phyloP scores from a whole-genome alignment of 805 yeast species.

The Starmera pachycereana region DNA sequence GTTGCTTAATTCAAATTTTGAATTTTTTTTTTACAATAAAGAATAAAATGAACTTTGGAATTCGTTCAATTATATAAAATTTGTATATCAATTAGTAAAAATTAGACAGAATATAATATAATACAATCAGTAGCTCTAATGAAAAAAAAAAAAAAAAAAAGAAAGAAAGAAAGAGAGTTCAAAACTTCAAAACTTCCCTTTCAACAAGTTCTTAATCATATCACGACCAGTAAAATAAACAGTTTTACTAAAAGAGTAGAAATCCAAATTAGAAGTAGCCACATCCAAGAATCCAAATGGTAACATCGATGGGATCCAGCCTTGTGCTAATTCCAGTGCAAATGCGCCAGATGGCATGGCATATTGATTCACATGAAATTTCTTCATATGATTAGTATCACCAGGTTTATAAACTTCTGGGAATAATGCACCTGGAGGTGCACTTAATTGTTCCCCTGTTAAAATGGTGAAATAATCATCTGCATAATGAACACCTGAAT shows the following conservation, averaged over 20 bases:
- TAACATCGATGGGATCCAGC: conserved; percentile 97
- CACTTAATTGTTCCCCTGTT: conserved; percentile 69
- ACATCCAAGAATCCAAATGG: conserved; percentile 90
- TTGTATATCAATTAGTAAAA: too few relatives aligned
- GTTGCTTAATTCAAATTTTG: too few relatives aligned
- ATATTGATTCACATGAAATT: conserved; percentile 77
- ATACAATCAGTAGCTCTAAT: too few relatives aligned
- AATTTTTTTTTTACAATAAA: too few relatives aligned
- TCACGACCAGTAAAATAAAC: conserved; percentile 65
- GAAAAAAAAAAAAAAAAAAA: too few relatives aligned
- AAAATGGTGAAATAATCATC: conserved; percentile 93
- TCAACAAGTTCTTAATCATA: conserved; percentile 57
- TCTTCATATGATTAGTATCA: conserved; percentile 66
- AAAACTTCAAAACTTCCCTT: conserved; percentile 58
- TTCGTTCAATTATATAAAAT: too few relatives aligned
- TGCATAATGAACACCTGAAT: conserved; percentile 92
- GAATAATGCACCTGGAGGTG: conserved; percentile 46
- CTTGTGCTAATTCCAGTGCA: conserved; percentile 95
- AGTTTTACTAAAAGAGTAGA: conserved; percentile 58
- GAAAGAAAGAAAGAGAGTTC: too few relatives aligned
- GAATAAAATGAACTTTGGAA: too few relatives aligned
- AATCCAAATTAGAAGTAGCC: conserved; percentile 71
- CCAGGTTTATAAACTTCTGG: conserved; percentile 82
- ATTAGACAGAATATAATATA: too few relatives aligned
- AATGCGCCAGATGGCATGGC: conserved; percentile 72